phyloP scores from a whole-genome alignment of 257 asterid genomes.

The Nicotiana attenuata region DNA sequence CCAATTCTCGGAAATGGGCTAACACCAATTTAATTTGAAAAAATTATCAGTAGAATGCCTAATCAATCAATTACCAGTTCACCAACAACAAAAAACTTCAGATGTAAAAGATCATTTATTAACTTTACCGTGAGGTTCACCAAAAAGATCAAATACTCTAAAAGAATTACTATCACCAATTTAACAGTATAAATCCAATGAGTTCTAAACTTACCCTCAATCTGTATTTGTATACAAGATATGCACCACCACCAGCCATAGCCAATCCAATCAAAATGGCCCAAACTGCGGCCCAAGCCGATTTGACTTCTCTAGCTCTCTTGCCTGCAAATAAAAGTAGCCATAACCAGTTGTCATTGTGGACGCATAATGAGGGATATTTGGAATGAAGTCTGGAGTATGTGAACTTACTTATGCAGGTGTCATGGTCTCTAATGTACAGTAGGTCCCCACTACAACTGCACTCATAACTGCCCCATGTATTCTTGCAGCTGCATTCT shows the following conservation, averaged over 20 bases:
- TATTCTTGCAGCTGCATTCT: conserved; percentile 78
- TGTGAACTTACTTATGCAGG: conserved; percentile 74
- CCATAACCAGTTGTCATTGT: background rate
- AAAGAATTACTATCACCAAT: background rate
- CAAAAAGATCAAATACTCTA: background rate
- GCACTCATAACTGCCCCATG: conserved; percentile 89
- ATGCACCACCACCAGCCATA: conserved; percentile 55
- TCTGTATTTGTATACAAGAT: conserved; percentile 63
- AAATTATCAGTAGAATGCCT: background rate
- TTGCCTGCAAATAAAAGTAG: conserved; percentile 40
- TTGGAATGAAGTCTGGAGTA: background rate
- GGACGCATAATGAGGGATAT: background rate
- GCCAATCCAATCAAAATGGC: conserved; percentile 55
- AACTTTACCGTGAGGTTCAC: background rate
- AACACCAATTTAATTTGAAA: background rate
- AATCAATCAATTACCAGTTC: background rate
- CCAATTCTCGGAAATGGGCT: background rate
- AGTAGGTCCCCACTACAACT: conserved; percentile 56
- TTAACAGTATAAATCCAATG: background rate
- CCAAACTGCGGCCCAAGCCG: conserved; percentile 76
- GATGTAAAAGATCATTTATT: background rate
- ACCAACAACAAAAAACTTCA: background rate
- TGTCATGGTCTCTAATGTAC: conserved; percentile 75
- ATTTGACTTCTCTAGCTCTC: conserved; percentile 50
- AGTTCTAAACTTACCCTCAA: conserved; percentile 50